These are phyloP conservation scores for Paecilomyces sp. DNA, from an alignment of 2,329 filamentous ascomycete species.

Conservation along the genomic window DNA sequence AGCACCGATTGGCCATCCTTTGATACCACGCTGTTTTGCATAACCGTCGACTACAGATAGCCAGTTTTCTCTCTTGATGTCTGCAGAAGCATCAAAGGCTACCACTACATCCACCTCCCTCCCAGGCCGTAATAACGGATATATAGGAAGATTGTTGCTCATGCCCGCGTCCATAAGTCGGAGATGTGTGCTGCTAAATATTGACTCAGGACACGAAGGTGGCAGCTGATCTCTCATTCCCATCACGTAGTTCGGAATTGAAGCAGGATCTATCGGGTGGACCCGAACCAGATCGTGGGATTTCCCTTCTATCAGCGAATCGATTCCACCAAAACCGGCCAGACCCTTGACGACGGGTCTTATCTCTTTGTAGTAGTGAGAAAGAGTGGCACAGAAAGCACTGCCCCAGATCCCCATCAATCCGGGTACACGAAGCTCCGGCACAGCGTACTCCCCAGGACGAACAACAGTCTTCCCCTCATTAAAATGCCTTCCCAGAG, in stretches of 20 bases:
- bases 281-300: conserved; percentile 83
- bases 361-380: conserved; percentile 92
- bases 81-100: conserved; percentile 89
- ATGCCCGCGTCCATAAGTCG: conserved; percentile 96
- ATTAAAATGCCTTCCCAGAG: conserved; percentile 75
- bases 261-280: conserved; percentile 87
- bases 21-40: conserved; percentile 78
- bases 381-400: conserved; percentile 90
- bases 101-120: conserved; percentile 84
- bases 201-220: conserved; percentile 66
- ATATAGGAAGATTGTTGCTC: conserved; percentile 96
- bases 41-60: conserved; percentile 89
- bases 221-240: conserved; percentile 73
- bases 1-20: conserved; percentile 90
- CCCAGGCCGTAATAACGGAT: conserved; percentile 82
- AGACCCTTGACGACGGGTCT: conserved; percentile 72
- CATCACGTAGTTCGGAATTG: conserved; percentile 81
- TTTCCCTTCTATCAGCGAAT: conserved; percentile 73
- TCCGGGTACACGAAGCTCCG: conserved; percentile 75
- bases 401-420: conserved; percentile 94
- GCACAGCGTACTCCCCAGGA: conserved; percentile 61
- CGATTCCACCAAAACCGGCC: conserved; percentile 67
- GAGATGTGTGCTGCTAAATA: conserved; percentile 64
- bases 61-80: conserved; percentile 94
- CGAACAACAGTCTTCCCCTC: conserved; percentile 60